These are phyloP conservation scores for Oropetium thomaeum DNA, from an alignment of 176 grass and related monocot species.

Conservation along the genomic window DNA sequence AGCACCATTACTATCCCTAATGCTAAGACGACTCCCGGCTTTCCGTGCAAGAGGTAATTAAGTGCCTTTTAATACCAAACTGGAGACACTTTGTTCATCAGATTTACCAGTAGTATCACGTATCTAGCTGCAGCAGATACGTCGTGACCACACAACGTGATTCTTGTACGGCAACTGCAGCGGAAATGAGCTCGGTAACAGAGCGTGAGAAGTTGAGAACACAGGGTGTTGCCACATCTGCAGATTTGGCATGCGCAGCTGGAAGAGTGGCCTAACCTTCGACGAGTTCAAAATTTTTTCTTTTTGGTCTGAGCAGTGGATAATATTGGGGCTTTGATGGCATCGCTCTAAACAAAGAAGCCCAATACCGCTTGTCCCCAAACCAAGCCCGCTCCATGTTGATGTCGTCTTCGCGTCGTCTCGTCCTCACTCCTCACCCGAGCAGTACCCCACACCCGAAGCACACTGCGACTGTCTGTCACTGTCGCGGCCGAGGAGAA, in stretches of 20 bases:
- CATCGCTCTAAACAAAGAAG: no score
- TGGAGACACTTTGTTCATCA: constrained; percentile 5
- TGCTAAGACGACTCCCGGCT: constrained; percentile 28
- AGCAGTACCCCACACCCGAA: no score
- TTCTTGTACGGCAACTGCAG: background rate
- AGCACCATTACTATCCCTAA: constrained; percentile 33
- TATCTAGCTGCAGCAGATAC: background rate
- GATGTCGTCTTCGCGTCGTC: background rate
- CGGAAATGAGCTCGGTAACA: no score
- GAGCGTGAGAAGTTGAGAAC: no score
- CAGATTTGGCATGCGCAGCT: no score
- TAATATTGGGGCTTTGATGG: no score
- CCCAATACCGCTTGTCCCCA: no score
- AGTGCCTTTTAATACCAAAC: constrained; percentile 6
- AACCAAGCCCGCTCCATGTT: background rate
- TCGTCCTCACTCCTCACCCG: constrained; percentile 20
- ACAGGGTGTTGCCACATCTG: no score
- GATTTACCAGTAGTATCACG: background rate
- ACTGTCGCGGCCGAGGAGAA: constrained; percentile 11
- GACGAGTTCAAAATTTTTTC: no score
- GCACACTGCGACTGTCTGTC: background rate
- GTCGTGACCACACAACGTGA: background rate
- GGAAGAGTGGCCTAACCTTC: no score
- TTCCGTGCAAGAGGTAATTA: constrained; percentile 36
- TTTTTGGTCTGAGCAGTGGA: no score